Conservation (phyloP, 768 basidiomycete species). For the Russula sp. region DNA sequence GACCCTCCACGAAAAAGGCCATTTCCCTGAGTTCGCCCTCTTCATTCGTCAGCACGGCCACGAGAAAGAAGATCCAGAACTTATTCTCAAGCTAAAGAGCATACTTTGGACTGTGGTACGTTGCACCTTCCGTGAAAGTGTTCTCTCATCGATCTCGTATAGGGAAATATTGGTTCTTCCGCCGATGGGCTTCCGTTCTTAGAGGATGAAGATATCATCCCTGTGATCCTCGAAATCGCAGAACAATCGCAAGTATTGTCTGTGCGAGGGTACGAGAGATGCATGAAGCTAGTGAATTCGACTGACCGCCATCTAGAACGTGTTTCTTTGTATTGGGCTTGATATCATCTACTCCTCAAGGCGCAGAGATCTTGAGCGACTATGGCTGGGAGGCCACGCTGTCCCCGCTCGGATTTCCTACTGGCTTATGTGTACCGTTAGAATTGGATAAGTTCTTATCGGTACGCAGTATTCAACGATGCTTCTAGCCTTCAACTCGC, state of each 20-base stretch:
- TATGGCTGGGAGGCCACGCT: slow-evolving; percentile 90
- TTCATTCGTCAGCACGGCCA: slow-evolving; percentile 84
- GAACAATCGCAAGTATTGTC: slow-evolving; percentile 86
- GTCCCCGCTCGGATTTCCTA: slow-evolving; percentile 78
- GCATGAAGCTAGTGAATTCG: neutral
- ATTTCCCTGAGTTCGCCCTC: slow-evolving; percentile 86
- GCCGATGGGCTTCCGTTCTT: slow-evolving; percentile 89
- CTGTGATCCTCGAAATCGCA: slow-evolving; percentile 84
- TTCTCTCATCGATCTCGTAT: slow-evolving; percentile 9
- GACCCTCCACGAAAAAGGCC: slow-evolving; percentile 82
- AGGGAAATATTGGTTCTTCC: slow-evolving; percentile 94
- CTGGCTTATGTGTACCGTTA: slow-evolving; percentile 86
- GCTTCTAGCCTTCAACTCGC: slow-evolving; percentile 6
- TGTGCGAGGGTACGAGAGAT: slow-evolving; percentile 74
- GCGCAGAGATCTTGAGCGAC: slow-evolving; percentile 89
- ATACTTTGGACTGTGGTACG: slow-evolving; percentile 91
- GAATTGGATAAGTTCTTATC: slow-evolving; percentile 75
- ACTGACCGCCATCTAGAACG: slow-evolving; percentile 50
- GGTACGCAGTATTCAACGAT: slow-evolving; percentile 40
- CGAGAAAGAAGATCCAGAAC: slow-evolving; percentile 75
- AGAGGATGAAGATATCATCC: slow-evolving; percentile 93
- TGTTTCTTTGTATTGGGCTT: slow-evolving; percentile 95
- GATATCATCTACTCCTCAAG: slow-evolving; percentile 86
- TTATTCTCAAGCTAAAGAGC: slow-evolving; percentile 89
- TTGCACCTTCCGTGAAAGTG: neutral